A percentile compares a stretch with the other conserved stretches of the same genome.
Conservation (phyloP, 78 protist species). For the Protostelium mycophagum region DNA sequence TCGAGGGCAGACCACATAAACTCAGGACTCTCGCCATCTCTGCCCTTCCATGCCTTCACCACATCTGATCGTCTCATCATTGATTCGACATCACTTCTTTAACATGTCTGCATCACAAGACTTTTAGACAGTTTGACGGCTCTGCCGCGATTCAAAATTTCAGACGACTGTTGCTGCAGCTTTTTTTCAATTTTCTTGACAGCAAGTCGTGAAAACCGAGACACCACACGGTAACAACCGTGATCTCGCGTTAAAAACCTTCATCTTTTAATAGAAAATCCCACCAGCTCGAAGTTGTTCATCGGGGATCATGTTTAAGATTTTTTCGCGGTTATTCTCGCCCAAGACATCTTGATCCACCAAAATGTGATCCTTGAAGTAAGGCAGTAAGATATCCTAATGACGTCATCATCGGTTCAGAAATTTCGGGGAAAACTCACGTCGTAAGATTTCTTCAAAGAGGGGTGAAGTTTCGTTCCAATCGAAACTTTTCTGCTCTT, state of each 20-base stretch:
- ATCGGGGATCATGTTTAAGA: slow-evolving; percentile 8
- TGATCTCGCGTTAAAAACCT: background rate
- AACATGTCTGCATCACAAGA: too few relatives aligned
- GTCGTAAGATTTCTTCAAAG: background rate
- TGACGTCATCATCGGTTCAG: background rate
- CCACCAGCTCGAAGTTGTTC: background rate
- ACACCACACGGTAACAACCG: too few relatives aligned
- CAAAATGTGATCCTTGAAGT: slow-evolving; percentile 27
- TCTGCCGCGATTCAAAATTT: too few relatives aligned
- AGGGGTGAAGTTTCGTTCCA: background rate
- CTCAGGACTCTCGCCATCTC: background rate
- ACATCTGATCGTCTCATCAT: too few relatives aligned
- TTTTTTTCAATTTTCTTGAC: too few relatives aligned
- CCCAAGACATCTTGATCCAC: slow-evolving; percentile 31
- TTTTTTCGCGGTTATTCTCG: slow-evolving; percentile 7
- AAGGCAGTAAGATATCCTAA: slow-evolving; percentile 19
- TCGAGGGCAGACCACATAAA: background rate
- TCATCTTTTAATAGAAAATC: too few relatives aligned
- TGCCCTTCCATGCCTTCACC: background rate
- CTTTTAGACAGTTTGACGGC: too few relatives aligned
- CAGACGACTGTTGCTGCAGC: too few relatives aligned
- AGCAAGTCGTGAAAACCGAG: too few relatives aligned
- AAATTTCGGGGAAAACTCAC: slow-evolving; percentile 14
- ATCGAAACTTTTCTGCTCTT: background rate
- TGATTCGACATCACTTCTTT: too few relatives aligned